A percentile compares a stretch with the other conserved stretches of the same genome.
Conservation (phyloP, 2,329 filamentous ascomycete genomes). For the Aspergillus sp. region DNA sequence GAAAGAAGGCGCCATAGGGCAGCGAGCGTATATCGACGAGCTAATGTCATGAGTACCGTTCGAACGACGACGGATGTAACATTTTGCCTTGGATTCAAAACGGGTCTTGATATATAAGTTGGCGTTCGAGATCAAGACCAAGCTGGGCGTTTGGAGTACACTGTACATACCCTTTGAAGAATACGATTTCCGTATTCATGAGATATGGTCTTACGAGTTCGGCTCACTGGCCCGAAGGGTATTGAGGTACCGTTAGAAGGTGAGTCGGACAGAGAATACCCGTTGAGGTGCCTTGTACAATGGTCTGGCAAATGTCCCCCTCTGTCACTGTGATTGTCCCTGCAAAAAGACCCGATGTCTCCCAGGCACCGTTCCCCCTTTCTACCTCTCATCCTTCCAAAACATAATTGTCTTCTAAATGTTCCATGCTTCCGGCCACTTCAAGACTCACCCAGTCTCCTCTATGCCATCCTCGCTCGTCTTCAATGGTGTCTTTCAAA, state of each 20-base stretch:
- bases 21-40: constrained; percentile 65
- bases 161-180: constrained; percentile 14
- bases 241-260: too few species aligned
- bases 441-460: neutral
- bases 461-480: neutral
- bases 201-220: neutral
- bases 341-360: neutral
- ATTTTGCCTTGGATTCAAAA: neutral
- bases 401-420: neutral
- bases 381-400: neutral
- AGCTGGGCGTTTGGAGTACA: constrained; percentile 13
- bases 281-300: neutral
- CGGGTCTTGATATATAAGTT: neutral
- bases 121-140: constrained; percentile 7
- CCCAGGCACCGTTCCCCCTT: too few species aligned
- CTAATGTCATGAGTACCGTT: constrained; percentile 30
- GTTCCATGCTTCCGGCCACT: neutral
- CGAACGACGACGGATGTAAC: neutral
- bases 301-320: neutral
- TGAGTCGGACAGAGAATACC: too few species aligned
- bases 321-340: neutral
- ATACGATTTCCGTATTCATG: neutral
- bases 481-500: neutral
- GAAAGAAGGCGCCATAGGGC: constrained; percentile 47
- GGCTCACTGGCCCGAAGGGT: too few species aligned